These are phyloP conservation scores for Selaginella tamariscina DNA, from an alignment of 75 land plant species.

Conservation along the genomic window DNA sequence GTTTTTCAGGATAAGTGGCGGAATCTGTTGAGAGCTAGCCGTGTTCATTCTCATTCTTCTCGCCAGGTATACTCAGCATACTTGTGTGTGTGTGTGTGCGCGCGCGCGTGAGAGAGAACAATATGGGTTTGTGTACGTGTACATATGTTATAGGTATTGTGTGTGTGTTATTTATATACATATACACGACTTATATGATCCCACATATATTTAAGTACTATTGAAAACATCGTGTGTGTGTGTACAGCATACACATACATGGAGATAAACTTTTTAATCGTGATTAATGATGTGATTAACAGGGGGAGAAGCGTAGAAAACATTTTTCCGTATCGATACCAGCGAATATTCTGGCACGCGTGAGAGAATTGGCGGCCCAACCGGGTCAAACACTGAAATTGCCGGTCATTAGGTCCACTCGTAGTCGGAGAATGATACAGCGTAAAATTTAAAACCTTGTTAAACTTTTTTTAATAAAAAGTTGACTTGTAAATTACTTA, in stretches of 20 bases:
- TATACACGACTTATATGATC: too few relatives aligned
- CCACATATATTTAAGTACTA: too few relatives aligned
- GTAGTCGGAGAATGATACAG: constrained; percentile 27
- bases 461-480: neutral
- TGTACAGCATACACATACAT: too few relatives aligned
- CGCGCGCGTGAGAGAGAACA: too few relatives aligned
- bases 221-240: too few relatives aligned
- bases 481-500: too few relatives aligned
- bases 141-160: too few relatives aligned
- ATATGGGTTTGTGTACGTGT: too few relatives aligned
- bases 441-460: neutral
- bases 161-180: too few relatives aligned
- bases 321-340: constrained; percentile 57
- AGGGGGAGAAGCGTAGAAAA: constrained; percentile 41
- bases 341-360: constrained; percentile 38
- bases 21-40: constrained; percentile 75
- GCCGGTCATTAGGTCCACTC: constrained; percentile 16
- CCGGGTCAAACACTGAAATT: constrained; percentile 27
- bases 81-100: too few relatives aligned
- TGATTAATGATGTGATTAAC: too few relatives aligned
- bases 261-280: too few relatives aligned
- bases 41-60: constrained; percentile 32
- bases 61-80: constrained; percentile 30
- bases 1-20: constrained; percentile 94
- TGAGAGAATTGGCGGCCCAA: constrained; percentile 64